Evolutionary conservation across 371 early-diverging fungal genomes (phyloP), one percentile per base, ranked within the genome.

Genomic region (Mucor indicus): DNA sequence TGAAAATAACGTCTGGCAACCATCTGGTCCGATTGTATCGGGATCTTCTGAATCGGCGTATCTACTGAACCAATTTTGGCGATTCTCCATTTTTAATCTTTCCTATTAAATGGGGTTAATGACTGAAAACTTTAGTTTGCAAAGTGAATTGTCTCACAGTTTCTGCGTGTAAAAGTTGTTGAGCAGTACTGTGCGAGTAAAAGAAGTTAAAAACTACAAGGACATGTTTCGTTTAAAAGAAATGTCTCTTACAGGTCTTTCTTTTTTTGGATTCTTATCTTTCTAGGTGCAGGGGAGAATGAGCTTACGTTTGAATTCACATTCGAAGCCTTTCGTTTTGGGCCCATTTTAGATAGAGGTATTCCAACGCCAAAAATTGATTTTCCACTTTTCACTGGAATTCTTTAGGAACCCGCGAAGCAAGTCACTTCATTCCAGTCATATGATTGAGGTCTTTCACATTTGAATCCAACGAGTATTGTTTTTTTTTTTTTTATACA

Each of bases 1-100:
- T 8, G 44, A 21, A 47, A 67, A 72, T n/a, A 72, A 60, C 0
- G 23, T 17, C 40, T 72, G 65, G 44, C 63, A 59, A 13, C 68
- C 72, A 36, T 62, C 66, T 10, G 72, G 66, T 25, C 57, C 19
- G 9, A 72, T 72, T 3, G 46, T 24, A 5, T 61, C 46, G 9
- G 46, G 17, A 15, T 49, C 44, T 9, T 64, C 63, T 6, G 21
- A 5, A 24, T 72, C 72, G 16, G 52, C 40, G 37, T 72, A 68
- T 21, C 50, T 40, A 4, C 60, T 32, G 36, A 65, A 72, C 59
- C 59, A 60, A 20, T 50, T 36, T 24, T 30, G 30, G 15, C 40
- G 39, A 10, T 21, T 25, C 11, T 38, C 46, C 9, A 8, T 23
- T 10, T n/a, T 21, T 10, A 35, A 32, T 49, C 16, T 19, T 33